These are phyloP conservation scores for Ceraceosorus guamensis DNA, from an alignment of 1,284 basidiomycete genomes.

Conservation along the genomic window DNA sequence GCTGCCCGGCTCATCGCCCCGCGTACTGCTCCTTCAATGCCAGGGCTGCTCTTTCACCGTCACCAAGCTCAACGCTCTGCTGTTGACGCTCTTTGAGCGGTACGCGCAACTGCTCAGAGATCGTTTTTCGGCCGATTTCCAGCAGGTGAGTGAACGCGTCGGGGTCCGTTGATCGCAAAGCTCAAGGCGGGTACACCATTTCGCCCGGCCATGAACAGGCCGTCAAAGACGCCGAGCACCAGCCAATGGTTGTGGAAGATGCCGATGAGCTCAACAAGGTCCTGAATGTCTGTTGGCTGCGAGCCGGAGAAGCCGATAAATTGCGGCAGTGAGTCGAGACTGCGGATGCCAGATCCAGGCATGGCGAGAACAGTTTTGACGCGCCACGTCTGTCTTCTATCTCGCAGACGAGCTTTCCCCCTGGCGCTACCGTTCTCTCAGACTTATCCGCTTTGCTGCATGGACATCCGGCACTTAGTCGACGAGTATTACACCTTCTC, in stretches of 20 bases:
- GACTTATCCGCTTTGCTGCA: constrained; percentile 88
- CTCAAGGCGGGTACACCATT: not conserved
- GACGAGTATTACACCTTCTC: constrained; percentile 95
- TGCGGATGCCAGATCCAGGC: constrained; percentile 12
- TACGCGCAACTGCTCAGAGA: constrained; percentile 76
- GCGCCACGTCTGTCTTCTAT: constrained; percentile 47
- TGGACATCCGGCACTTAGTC: constrained; percentile 88
- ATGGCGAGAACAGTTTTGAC: not conserved
- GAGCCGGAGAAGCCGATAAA: constrained; percentile 50
- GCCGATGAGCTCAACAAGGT: constrained; percentile 67
- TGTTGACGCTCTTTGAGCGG: constrained; percentile 80
- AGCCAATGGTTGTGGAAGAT: constrained; percentile 77
- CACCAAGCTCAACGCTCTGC: constrained; percentile 70
- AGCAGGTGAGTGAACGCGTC: constrained; percentile 4
- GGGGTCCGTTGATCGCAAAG: not conserved
- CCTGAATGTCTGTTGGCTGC: constrained; percentile 75
- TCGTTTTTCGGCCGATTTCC: constrained; percentile 65
- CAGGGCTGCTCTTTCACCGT: constrained; percentile 69
- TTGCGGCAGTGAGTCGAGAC: constrained; percentile 23
- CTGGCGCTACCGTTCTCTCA: constrained; percentile 85
- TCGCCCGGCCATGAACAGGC: constrained; percentile 15
- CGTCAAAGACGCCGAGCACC: constrained; percentile 78
- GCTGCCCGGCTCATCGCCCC: not conserved
- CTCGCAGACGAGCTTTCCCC: constrained; percentile 62
- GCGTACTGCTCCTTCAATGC: not conserved